Base-by-base conservation (phyloP, 352 stramenopile genomes). In the Pilasporangium apinafurcum region DNA sequence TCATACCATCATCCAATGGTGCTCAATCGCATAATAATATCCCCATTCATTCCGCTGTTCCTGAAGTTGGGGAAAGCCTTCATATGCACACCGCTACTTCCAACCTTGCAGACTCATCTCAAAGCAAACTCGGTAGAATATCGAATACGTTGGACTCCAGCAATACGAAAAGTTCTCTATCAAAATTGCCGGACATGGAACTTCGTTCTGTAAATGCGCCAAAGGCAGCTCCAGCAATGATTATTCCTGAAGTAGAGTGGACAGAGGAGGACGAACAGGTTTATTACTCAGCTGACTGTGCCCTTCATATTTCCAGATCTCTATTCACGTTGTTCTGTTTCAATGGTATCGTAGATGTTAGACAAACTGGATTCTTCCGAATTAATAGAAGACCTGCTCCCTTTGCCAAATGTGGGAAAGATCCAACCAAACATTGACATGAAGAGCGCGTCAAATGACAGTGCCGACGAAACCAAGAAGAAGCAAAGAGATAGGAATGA, bases 181-280 rank as follows among this genome's bases (percentile, higher is more conserved):
- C n/a, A n/a, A n/a, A n/a, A n/a, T n/a, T n/a, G n/a, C n/a, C n/a
- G n/a, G n/a, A n/a, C n/a, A n/a, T n/a, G n/a, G n/a, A n/a, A n/a
- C n/a, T n/a, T n/a, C n/a, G n/a, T n/a, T n/a, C n/a, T n/a, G n/a
- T n/a, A n/a, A n/a, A n/a, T n/a, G n/a, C n/a, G n/a, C n/a, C n/a
- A n/a, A n/a, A n/a, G n/a, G n/a, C n/a, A n/a, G n/a, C n/a, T n/a
- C n/a, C n/a, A n/a, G n/a, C n/a, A n/a, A 33, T 41, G 28, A 49
- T 16, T 4, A 30, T 81, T 8, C 73, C 67, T 8, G 56, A 77
- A 29, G 37, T 86, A 37, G 49, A 66, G 21, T 85, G 72, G 72
- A 85, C 64, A 4, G 64, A 78, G 18, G 55, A 77, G 40, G 66
- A 79, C 37, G 72, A 85, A 56, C 25, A 67, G 41, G 71, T 82